phyloP scores from a whole-genome alignment of 139 green algal species.

The Gonium pectorale region DNA sequence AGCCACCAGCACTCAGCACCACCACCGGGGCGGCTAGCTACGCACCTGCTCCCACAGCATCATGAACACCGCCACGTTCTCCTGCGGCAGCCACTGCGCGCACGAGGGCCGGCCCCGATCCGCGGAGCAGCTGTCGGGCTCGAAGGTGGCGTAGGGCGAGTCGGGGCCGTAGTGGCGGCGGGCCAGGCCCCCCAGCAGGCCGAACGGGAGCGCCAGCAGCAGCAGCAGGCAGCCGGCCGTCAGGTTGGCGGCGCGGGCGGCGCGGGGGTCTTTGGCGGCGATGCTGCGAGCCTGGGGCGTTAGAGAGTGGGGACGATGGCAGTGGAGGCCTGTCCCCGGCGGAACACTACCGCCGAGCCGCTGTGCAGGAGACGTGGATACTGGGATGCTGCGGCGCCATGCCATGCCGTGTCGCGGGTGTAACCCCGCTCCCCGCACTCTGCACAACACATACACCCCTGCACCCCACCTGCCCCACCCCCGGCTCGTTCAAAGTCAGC shows the following conservation, averaged over 20 bases:
- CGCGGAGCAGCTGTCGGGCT: slow-evolving; percentile 52
- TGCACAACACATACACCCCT: no score
- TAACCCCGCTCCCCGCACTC: no score
- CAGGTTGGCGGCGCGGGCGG: slow-evolving; percentile 47
- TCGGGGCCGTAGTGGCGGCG: slow-evolving; percentile 46
- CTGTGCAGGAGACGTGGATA: no score
- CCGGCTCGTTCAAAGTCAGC: no score
- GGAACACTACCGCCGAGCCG: no score
- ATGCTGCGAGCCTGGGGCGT: slow-evolving; percentile 55
- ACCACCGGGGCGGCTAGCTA: neutral
- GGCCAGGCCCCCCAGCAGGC: slow-evolving; percentile 34
- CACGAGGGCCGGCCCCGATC: slow-evolving; percentile 50
- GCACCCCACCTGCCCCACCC: no score
- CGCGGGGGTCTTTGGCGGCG: slow-evolving; percentile 45
- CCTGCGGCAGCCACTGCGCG: slow-evolving; percentile 53
- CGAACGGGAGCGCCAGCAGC: slow-evolving; percentile 53
- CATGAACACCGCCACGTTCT: slow-evolving; percentile 53
- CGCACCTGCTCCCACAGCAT: slow-evolving; percentile 41
- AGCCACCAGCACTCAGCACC: no score
- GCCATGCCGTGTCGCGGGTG: no score
- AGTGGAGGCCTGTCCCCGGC: no score
- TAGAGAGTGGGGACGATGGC: no score
- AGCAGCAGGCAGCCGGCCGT: slow-evolving; percentile 49
- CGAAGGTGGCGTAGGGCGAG: slow-evolving; percentile 37
- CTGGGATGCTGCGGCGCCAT: no score